Evolutionary conservation across 768 basidiomycete genomes (phyloP), one percentile per base, ranked within the genome.

Genomic region (Mycena floridula): DNA sequence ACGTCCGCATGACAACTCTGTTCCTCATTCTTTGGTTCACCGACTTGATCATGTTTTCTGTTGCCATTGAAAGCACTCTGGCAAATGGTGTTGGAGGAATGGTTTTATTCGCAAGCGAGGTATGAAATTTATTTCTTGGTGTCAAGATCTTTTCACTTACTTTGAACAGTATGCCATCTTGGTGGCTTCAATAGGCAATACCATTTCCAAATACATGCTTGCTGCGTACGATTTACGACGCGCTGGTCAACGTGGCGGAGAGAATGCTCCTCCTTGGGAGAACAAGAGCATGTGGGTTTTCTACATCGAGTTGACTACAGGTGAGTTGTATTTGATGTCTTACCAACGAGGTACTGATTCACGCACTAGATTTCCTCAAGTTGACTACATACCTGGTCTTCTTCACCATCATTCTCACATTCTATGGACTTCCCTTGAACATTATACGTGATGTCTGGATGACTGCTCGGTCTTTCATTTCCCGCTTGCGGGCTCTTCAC

Each of bases 221-320:
- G 89, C 86, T 35, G 63, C 85, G 13, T 75, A 88, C 49, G 96
- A 99, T 60, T 65, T 92, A 38, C 73, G 89, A 23, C 75, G 90
- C 20, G 91, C 93, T 2, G 77, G 81, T 39, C 69, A 72, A 42
- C 66, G 85, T 45, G 89, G 89, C 27, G 88, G 88, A 24, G 89
- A 87, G 61, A 86, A 85, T 61, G 82, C 88, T 2, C 84, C 92
- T 50, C 79, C 85, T 38, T 98, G 96, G 96, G 94, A 99, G 63
- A 86, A 93, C 58, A 98, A 97, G 73, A 92, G 89, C 69, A 94
- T 97, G 83, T 94, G 82, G 73, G 71, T 88, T 7, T 97, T 96
- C 68, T 98, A 97, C 59, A 81, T 97, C 46, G 96, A 98, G 58
- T 67, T 98, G 42, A 71, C 74, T 22, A 94, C 93, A 32, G 93